phyloP scores from a whole-genome alignment of 2,329 filamentous ascomycete species.

The Monilinia aucupariae region DNA sequence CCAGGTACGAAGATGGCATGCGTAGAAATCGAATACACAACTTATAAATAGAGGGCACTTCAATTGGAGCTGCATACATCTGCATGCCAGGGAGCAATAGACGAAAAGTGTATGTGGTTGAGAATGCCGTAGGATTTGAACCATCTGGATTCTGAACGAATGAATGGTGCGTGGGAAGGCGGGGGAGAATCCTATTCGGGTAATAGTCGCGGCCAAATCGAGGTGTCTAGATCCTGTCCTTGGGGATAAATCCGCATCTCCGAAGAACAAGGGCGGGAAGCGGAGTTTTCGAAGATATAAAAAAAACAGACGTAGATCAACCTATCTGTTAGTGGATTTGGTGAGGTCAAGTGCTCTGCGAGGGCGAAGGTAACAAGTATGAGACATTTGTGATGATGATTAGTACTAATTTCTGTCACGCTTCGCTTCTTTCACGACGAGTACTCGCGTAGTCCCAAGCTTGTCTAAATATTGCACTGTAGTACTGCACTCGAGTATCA shows the following conservation, averaged over 20 bases:
- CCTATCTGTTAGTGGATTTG: not conserved
- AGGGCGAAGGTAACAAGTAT: not conserved
- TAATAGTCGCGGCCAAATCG: not conserved
- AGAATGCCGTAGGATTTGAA: not conserved
- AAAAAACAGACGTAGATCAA: not conserved
- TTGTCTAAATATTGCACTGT: not conserved
- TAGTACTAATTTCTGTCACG: not conserved
- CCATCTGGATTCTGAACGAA: not conserved
- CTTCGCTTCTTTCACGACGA: too few species aligned
- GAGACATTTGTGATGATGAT: not conserved
- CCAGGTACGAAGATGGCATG: not conserved
- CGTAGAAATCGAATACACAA: too few species aligned
- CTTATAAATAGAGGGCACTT: too few species aligned
- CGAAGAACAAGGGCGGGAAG: not conserved
- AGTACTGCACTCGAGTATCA: too few species aligned
- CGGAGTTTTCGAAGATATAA: not conserved
- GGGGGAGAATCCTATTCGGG: not conserved
- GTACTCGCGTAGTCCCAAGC: too few species aligned
- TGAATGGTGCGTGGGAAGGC: not conserved
- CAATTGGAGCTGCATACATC: too few species aligned
- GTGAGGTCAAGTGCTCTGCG: not conserved
- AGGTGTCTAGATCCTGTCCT: not conserved
- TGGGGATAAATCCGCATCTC: not conserved
- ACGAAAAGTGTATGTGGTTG: not conserved
- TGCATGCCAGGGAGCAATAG: not conserved